Percentiles rank a stretch among this genome's conserved stretches.
These are phyloP conservation scores for Suhomyces sp. DNA, from an alignment of 805 yeast genomes.

Conservation along the genomic window DNA sequence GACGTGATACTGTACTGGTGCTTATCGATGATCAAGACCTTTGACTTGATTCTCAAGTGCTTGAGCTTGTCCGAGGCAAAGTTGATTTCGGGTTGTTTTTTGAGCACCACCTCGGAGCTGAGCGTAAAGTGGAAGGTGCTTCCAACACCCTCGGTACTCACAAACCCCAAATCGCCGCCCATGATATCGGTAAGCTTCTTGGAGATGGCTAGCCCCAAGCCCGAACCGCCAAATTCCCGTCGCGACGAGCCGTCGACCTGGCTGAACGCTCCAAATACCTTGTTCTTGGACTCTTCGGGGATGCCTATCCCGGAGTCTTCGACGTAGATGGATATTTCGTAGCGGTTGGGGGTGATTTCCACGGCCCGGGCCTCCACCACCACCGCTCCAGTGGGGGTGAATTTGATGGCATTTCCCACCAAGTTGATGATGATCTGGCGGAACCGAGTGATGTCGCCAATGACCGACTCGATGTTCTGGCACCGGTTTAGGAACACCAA, in stretches of 20 bases:
- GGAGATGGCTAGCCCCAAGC: conserved; percentile 48
- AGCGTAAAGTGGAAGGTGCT: conserved; percentile 43
- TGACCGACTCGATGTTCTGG: conserved; percentile 33
- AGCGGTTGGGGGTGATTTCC: conserved; percentile 25
- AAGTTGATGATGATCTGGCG: conserved; percentile 51
- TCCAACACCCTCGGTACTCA: conserved; percentile 46
- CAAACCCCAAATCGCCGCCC: conserved; percentile 47
- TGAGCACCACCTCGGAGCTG: conserved; percentile 25
- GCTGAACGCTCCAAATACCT: conserved; percentile 50
- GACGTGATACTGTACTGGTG: conserved; percentile 30
- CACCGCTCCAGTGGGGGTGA: conserved; percentile 44
- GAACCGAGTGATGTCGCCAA: conserved; percentile 50
- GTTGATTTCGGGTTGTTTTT: conserved; percentile 16
- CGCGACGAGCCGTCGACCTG: conserved; percentile 57
- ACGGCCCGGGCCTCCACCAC: conserved; percentile 34
- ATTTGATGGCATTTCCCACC: conserved; percentile 54
- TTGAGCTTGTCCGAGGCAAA: conserved; percentile 9
- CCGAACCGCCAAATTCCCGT: conserved; percentile 52
- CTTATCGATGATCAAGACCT: conserved; percentile 31
- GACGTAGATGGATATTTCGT: conserved; percentile 39
- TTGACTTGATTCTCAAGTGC: conserved; percentile 11
- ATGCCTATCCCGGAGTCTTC: conserved; percentile 56
- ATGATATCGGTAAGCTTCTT: conserved; percentile 46
- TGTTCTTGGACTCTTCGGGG: conserved; percentile 40
- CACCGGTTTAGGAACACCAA: conserved; percentile 43